Evolutionary conservation across 2,329 filamentous ascomycete species (phyloP), one percentile per base, ranked within the genome.

Genomic region (Ramularia endophylla): DNA sequence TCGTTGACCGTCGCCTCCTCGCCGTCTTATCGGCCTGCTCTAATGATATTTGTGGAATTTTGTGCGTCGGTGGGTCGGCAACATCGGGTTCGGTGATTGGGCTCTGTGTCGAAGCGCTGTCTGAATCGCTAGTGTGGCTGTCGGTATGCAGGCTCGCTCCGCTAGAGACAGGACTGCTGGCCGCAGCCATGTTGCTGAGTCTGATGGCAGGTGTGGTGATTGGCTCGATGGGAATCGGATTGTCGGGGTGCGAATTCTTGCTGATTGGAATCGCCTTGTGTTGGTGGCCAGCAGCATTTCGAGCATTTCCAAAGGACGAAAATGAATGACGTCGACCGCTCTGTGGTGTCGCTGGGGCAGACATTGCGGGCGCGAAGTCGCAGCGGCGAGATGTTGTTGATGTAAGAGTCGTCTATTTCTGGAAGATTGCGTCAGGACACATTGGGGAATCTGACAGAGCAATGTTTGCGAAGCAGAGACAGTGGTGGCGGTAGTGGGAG

Each of bases 201-300:
- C 40, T 36, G 40, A 54, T 30, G 4, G 44, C 13, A 59, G 57
- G n/a, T 59, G 35, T 49, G 13, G 44, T 38, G 29, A 52, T 48
- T 3, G 70, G 69, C 48, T 71, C 68, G 29, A 48, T 53, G 31
- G 70, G 68, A 13, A 72, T 67, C 1, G 69, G 68, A 47, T 71
- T 65, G 54, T 67, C 48, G 1, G 69, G 68, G 48, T 71, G 67
- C 33, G 68, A 70, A 32, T 67, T 70, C 3, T 61, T 51, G 28
- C 61, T 64, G 41, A 60, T 58, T 22, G 69, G 68, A 32, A 71
- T 64, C 43, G 51, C 58, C 38, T 54, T 58, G 38, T 65, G 62
- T 38, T 52, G 56, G 46, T 60, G 59, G 20, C 44, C 46, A 27
- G 43, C 44, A 28, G 41, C 40, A 6, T 11, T 25, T 11, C 6